Evolutionary conservation across 768 basidiomycete species (phyloP).

Genomic region (Candolleomyces efflorescens): DNA sequence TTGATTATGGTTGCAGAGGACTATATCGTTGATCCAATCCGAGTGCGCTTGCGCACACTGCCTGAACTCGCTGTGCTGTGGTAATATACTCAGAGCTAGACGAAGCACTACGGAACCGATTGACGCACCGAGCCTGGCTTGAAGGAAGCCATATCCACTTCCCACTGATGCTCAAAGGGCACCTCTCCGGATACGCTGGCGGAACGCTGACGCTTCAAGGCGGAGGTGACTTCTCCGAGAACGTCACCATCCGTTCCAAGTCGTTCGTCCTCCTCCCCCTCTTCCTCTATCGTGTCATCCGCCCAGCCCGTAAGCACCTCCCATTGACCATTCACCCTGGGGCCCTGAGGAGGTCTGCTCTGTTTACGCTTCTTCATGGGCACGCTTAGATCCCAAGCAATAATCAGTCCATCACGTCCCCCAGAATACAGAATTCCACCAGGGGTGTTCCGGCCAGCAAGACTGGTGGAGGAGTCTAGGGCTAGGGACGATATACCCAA

Average conservation of each 20-base stretch:
- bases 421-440: slow-evolving; percentile 90
- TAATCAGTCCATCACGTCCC: slow-evolving; percentile 83
- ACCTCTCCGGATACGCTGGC: slow-evolving; percentile 32
- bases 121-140: slow-evolving; percentile 45
- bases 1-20: slow-evolving; percentile 89
- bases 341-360: slow-evolving; percentile 20
- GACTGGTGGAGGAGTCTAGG: slow-evolving; percentile 75
- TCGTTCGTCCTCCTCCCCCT: slow-evolving; percentile 59
- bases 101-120: background rate
- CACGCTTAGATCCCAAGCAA: slow-evolving; percentile 82
- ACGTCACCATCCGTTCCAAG: slow-evolving; percentile 68
- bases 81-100: slow-evolving; percentile 11
- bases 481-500: slow-evolving; percentile 87
- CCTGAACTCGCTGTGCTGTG: slow-evolving; percentile 62
- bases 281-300: slow-evolving; percentile 64
- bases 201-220: slow-evolving; percentile 29
- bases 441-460: slow-evolving; percentile 61
- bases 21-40: slow-evolving; percentile 95
- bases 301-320: slow-evolving; percentile 84
- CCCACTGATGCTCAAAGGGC: slow-evolving; percentile 76
- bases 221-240: slow-evolving; percentile 59
- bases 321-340: slow-evolving; percentile 45
- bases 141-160: slow-evolving; percentile 57
- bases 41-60: slow-evolving; percentile 87
- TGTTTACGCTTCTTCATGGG: slow-evolving; percentile 48